A percentile compares a stretch with the other conserved stretches of the same genome.
Conservation (phyloP, 2,329 filamentous ascomycete species). For the Nannizziopsis arthrosporioides region DNA sequence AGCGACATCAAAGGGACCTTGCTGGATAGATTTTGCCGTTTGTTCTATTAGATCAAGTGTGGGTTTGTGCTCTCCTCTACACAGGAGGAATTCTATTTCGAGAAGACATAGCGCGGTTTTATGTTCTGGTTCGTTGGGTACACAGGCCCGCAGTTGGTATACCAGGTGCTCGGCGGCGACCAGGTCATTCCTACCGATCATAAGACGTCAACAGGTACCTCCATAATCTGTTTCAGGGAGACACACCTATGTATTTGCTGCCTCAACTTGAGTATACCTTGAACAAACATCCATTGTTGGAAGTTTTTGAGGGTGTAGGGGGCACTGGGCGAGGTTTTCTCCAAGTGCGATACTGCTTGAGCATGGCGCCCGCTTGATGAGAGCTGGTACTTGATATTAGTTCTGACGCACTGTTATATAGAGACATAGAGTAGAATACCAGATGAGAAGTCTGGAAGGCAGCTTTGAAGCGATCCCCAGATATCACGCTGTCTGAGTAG, state of each 20-base stretch:
- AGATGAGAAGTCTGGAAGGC: slow-evolving; percentile 56
- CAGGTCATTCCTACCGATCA: slow-evolving; percentile 41
- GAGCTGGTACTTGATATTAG: slow-evolving; percentile 31
- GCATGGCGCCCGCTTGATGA: slow-evolving; percentile 59
- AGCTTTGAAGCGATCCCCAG: slow-evolving; percentile 70
- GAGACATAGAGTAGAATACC: neutral
- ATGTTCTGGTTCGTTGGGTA: slow-evolving; percentile 47
- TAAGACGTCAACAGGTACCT: slow-evolving; percentile 6
- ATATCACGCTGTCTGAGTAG: slow-evolving; percentile 50
- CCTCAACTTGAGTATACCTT: slow-evolving; percentile 33
- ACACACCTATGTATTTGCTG: slow-evolving; percentile 34
- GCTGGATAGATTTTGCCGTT: slow-evolving; percentile 40
- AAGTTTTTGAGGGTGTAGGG: slow-evolving; percentile 65
- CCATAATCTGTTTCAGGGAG: neutral
- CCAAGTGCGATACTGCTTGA: slow-evolving; percentile 51
- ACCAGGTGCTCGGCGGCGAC: slow-evolving; percentile 47
- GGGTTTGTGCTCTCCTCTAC: slow-evolving; percentile 40
- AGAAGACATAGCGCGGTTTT: slow-evolving; percentile 47
- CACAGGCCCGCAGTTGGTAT: slow-evolving; percentile 43
- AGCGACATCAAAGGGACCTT: slow-evolving; percentile 50
- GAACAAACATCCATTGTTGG: slow-evolving; percentile 42
- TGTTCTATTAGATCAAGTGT: slow-evolving; percentile 47
- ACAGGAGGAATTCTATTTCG: slow-evolving; percentile 48
- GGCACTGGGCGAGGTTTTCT: slow-evolving; percentile 48
- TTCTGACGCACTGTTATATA: neutral